A percentile compares a stretch with the other conserved stretches of the same genome.
phyloP scores from a whole-genome alignment of 73 alveolate species.

The Urostyla sp. region DNA sequence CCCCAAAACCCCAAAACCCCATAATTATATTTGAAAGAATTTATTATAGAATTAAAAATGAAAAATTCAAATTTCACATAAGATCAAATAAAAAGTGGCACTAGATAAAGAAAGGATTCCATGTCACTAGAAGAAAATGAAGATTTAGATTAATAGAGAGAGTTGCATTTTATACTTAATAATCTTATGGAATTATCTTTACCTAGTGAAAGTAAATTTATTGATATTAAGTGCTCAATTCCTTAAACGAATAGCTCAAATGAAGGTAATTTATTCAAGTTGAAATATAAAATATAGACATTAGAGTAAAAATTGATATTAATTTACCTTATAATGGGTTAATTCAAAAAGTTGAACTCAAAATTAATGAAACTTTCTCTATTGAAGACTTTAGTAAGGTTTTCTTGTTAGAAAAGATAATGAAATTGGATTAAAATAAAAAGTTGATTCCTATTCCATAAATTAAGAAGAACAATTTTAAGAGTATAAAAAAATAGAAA shows the following conservation, averaged over 20 bases:
- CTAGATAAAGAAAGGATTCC: too few relatives aligned
- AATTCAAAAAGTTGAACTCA: constrained; percentile 13
- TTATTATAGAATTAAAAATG: background rate
- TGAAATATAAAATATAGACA: constrained; percentile 10
- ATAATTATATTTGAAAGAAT: background rate
- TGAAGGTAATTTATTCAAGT: background rate
- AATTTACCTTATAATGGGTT: constrained; percentile 15
- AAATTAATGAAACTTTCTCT: constrained; percentile 14
- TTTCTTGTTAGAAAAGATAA: background rate
- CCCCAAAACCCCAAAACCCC: constrained; percentile 48
- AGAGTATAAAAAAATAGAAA: background rate
- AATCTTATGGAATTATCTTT: constrained; percentile 18
- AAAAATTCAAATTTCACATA: background rate
- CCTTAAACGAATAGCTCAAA: background rate
- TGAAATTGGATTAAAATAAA: background rate
- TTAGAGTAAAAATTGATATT: constrained; percentile 2
- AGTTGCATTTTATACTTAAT: too few relatives aligned
- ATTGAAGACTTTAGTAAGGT: constrained; percentile 40
- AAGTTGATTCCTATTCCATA: background rate
- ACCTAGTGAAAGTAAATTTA: background rate
- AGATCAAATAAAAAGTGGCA: background rate
- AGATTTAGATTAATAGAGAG: too few relatives aligned
- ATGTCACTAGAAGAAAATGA: too few relatives aligned
- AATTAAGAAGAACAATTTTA: background rate
- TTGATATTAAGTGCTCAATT: constrained; percentile 9